Evolutionary conservation across 2,329 filamentous ascomycete species (phyloP).

Genomic region (Pseudodiploospora longispora): DNA sequence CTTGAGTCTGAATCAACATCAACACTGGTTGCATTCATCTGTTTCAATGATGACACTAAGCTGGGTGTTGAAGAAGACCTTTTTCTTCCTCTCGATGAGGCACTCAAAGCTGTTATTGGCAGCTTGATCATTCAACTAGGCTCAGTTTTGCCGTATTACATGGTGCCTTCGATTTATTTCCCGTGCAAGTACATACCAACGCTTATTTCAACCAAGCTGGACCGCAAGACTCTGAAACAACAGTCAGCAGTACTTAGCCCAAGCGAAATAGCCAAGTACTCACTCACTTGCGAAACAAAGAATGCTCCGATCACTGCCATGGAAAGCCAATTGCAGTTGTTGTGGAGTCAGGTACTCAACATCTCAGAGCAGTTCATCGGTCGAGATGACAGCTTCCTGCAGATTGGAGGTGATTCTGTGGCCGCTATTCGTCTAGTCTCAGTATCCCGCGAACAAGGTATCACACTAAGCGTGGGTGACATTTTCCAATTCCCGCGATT

Average conservation of each 20-base stretch:
- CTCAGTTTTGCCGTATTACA: constrained; percentile 2
- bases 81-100: constrained; percentile 3
- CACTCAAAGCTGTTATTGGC: background rate
- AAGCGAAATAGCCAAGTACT: constrained; percentile 1
- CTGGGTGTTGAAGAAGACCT: background rate
- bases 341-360: constrained; percentile 6
- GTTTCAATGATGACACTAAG: constrained; percentile 5
- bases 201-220: constrained; percentile 6
- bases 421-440: constrained; percentile 6
- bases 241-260: background rate
- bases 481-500: constrained; percentile 5
- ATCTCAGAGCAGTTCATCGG: constrained; percentile 5
- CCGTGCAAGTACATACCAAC: constrained; percentile 5
- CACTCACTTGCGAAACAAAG: constrained; percentile 1
- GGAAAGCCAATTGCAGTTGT: constrained; percentile 2
- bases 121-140: background rate
- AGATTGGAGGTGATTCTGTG: constrained; percentile 10
- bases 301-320: constrained; percentile 3
- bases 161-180: constrained; percentile 5
- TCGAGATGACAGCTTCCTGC: constrained; percentile 8
- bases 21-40: constrained; percentile 3
- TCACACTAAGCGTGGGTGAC: constrained; percentile 2
- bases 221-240: constrained; percentile 3
- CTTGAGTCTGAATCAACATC: constrained; percentile 3
- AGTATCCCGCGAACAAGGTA: background rate